Evolutionary conservation across 306 rosid species (phyloP), one percentile per base, ranked within the genome.

Genomic region (Prunus mume): DNA sequence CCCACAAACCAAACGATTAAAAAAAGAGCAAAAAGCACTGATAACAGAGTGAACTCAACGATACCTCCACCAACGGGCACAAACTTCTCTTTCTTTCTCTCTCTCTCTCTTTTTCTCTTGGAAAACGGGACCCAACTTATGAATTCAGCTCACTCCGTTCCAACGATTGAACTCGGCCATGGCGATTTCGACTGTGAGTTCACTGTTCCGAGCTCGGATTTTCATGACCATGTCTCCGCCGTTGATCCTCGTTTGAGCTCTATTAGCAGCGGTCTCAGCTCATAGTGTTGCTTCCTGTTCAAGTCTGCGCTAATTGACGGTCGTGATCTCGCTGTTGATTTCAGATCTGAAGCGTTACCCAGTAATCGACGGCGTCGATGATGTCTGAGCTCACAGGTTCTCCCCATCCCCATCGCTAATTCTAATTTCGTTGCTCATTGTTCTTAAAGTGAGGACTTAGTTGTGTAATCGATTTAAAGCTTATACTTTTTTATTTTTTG

Each of bases 321-420:
- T 9, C 34, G 81, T 77, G 85, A 69, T 79, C 85, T 82, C 72
- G 84, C 80, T 74, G 81, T 77, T 84, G 85, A 55, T 84, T 87
- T 77, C 67, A 88, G 96, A 90, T 92, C 93, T 90, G 90, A 82
- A 67, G 77, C 79, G 50, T 60, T 50, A 28, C 25, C 34, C 5
- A 67, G 82, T 76, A 50, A 79, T 82, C 83, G 80, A 79, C 78
- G 84, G 78, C 77, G 87, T 80, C 74, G 81, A 83, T 77, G 86
- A 92, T 90, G 97, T 80, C 89, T 86, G 72, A 41, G 82, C 82
- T 80, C 63, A 65, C 70, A 43, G 82, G 84, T 83, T 78, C 82
- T 30, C 5, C 70, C 62, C 83, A 5, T 73, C 71, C 62, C 83
- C 32, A 50, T 76, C 20, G 90, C 89, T 88, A 81, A 68, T 84